Conservation (phyloP, 2,329 filamentous ascomycete species). For the Alternaria brassicicola region DNA sequence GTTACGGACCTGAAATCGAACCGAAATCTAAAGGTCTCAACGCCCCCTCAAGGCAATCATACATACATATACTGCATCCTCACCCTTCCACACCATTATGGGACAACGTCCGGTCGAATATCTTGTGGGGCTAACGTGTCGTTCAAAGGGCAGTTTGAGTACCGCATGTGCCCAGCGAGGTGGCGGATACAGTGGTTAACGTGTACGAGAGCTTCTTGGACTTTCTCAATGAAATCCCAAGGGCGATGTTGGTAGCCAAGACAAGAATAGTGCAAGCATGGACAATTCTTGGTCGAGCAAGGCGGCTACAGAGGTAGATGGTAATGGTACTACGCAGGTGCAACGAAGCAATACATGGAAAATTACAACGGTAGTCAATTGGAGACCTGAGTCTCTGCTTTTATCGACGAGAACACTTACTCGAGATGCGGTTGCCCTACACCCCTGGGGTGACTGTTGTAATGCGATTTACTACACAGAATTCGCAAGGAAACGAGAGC, state of each 20-base stretch:
- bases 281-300: neutral
- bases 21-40: too few relatives aligned
- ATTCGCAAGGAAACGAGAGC: neutral
- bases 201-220: too few relatives aligned
- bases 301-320: neutral
- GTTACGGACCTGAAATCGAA: too few relatives aligned
- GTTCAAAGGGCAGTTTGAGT: too few relatives aligned
- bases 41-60: too few relatives aligned
- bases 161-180: too few relatives aligned
- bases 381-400: neutral
- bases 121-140: too few relatives aligned
- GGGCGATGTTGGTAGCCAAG: neutral
- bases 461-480: neutral
- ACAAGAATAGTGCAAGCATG: neutral
- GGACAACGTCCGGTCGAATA: too few relatives aligned
- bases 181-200: too few relatives aligned
- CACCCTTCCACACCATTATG: too few relatives aligned
- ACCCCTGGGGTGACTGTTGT: neutral
- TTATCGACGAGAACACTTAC: neutral
- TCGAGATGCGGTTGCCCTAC: neutral
- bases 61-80: too few relatives aligned
- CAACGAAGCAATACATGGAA: fast-evolving
- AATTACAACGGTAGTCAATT: neutral
- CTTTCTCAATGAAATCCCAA: neutral
- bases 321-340: neutral